Percentiles rank a stretch among this genome's conserved stretches.
Evolutionary conservation across 164 flowering plant species (phyloP).

Genomic region (Platanus orientalis): DNA sequence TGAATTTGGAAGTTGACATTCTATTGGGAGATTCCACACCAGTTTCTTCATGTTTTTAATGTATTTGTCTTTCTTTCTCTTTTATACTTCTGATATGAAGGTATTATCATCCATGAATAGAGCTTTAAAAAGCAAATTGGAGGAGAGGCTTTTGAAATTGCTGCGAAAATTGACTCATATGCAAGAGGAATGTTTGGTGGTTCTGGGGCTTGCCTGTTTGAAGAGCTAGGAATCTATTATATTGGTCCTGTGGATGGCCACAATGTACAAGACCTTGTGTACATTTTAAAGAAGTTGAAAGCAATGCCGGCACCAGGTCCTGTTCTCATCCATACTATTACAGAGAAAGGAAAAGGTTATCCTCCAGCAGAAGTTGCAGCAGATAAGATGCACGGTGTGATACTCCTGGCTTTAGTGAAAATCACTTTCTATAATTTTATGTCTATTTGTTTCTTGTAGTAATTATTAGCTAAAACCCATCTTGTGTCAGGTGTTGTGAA

Average conservation of each 20-base stretch:
- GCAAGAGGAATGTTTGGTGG: slow-evolving; percentile 81
- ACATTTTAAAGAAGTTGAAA: slow-evolving; percentile 66
- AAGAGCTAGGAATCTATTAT: slow-evolving; percentile 85
- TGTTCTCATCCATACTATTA: slow-evolving; percentile 78
- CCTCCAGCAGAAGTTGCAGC: slow-evolving; percentile 86
- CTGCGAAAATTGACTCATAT: slow-evolving; percentile 82
- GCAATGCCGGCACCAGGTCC: slow-evolving; percentile 83
- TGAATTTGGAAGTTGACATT: too few relatives aligned
- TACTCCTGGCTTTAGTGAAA: neutral
- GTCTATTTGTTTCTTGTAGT: neutral
- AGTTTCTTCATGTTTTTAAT: too few relatives aligned
- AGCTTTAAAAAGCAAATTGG: slow-evolving; percentile 53
- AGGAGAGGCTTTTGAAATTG: slow-evolving; percentile 57
- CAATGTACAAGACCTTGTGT: slow-evolving; percentile 61
- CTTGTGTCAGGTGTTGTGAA: slow-evolving; percentile 71
- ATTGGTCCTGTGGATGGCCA: slow-evolving; percentile 96
- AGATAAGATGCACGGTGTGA: slow-evolving; percentile 94
- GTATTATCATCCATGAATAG: too few relatives aligned
- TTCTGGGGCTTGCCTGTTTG: slow-evolving; percentile 69
- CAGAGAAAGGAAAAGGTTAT: slow-evolving; percentile 94
- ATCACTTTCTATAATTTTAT: neutral
- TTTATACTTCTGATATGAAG: too few relatives aligned
- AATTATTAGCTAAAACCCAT: slow-evolving; percentile 1
- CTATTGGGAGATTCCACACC: too few relatives aligned
- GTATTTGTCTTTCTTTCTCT: too few relatives aligned